These are phyloP conservation scores for Cryphonectria parasitica DNA, from an alignment of 2,329 filamentous ascomycete genomes.

Conservation along the genomic window DNA sequence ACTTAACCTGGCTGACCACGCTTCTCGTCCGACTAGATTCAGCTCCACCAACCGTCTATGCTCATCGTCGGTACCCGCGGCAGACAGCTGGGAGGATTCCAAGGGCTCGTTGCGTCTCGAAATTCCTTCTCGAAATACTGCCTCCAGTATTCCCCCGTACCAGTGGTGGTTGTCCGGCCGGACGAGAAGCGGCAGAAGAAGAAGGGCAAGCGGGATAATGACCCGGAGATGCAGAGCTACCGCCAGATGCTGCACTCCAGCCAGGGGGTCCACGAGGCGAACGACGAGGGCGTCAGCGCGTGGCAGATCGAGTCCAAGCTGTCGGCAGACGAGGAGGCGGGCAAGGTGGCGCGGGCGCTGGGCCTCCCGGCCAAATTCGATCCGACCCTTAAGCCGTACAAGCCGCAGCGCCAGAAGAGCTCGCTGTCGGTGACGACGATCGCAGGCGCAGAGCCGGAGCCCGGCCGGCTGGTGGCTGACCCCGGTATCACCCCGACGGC, in stretches of 20 bases:
- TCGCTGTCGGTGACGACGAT: conserved; percentile 34
- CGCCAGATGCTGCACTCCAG: conserved; percentile 73
- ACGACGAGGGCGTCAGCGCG: conserved; percentile 55
- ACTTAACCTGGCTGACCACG: conserved; percentile 10
- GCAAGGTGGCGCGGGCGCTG: conserved; percentile 65
- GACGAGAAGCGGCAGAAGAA: conserved; percentile 88
- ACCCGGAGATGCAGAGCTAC: conserved; percentile 77
- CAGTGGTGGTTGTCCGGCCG: conserved; percentile 88
- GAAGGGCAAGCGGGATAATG: conserved; percentile 80
- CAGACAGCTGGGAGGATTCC: conserved; percentile 81
- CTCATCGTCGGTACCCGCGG: conserved; percentile 89
- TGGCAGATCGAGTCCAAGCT: conserved; percentile 60
- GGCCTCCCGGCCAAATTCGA: conserved; percentile 66
- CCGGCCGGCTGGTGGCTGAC: conserved; percentile 30
- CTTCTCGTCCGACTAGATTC: conserved; percentile 61
- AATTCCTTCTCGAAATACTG: conserved; percentile 95
- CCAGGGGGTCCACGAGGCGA: conserved; percentile 60
- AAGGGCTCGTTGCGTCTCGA: conserved; percentile 75
- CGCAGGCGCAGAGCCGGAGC: conserved; percentile 12
- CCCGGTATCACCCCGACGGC: conserved; percentile 29
- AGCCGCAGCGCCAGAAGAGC: conserved; percentile 34
- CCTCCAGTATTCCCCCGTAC: conserved; percentile 88
- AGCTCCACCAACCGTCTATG: conserved; percentile 89
- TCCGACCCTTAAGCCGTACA: conserved; percentile 63
- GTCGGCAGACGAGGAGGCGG: conserved; percentile 65